phyloP scores from a whole-genome alignment of 345 rosid species.

The Microthlaspi erraticum region DNA sequence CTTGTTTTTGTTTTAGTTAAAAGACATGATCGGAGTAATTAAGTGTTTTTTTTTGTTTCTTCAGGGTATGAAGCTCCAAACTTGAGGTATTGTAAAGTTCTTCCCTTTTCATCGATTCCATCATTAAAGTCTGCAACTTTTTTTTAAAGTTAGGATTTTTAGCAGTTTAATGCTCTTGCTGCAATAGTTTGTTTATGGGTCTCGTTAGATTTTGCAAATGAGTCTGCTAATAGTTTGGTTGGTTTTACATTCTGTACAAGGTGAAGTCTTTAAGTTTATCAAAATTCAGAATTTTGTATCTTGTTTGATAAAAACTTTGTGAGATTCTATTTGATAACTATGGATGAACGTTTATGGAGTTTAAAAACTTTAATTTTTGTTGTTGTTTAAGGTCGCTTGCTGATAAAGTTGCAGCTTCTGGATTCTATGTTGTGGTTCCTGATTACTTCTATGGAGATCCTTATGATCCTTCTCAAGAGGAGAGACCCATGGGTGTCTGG shows the following conservation, averaged over 20 bases:
- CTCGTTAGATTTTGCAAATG: conserved; percentile 16
- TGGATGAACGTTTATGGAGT: neutral
- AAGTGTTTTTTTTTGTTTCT: conserved; percentile 9
- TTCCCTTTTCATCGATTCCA: neutral
- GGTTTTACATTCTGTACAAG: conserved; percentile 21
- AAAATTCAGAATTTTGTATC: neutral
- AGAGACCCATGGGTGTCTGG: conserved; percentile 58
- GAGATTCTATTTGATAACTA: neutral
- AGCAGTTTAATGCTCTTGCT: neutral
- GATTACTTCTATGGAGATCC: conserved; percentile 71
- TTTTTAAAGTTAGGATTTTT: neutral
- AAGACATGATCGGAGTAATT: neutral
- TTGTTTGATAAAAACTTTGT: conserved; percentile 7
- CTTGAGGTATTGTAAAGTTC: conserved; percentile 50
- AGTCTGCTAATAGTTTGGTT: neutral
- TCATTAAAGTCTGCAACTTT: neutral
- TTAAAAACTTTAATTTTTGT: neutral
- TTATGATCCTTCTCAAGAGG: conserved; percentile 43
- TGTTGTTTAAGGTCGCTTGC: conserved; percentile 61
- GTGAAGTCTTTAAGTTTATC: neutral
- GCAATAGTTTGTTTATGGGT: neutral
- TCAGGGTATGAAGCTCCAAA: conserved; percentile 70
- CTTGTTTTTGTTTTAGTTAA: neutral
- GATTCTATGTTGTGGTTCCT: conserved; percentile 75
- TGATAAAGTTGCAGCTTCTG: conserved; percentile 77